Evolutionary conservation across 2,329 filamentous ascomycete species (phyloP), one percentile per base, ranked within the genome.

Genomic region (Camptophora hylomeconis): DNA sequence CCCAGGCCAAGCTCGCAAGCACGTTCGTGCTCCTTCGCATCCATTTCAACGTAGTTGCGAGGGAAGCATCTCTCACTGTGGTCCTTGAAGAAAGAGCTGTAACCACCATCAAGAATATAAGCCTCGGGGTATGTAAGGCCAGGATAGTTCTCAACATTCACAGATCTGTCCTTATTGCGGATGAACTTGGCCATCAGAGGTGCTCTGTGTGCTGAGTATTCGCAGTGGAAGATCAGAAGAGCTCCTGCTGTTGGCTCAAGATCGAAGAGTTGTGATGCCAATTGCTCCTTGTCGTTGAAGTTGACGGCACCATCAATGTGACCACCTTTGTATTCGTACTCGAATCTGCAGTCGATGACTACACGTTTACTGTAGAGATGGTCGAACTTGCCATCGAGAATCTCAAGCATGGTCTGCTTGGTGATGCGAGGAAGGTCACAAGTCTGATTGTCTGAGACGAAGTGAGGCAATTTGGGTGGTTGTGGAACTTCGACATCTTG

Each of bases 1-100:
- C 84, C 83, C 65, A 98, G 77, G 47, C 92, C 87, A 45, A 83
- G 80, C 61, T 98, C 89, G 53, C 89, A 95, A 23, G 86, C 89
- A 47, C 75, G 76, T 45, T 83, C 80, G 56, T 98, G 86, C 52
- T 87, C 82, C 51, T 87, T 80, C 41, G 80, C 82, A 41, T 76
- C 80, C 89, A 98, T 98, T 56, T 89, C 84, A 35, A 98, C 82
- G 50, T 98, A 98, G 50, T 87, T 84, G 47, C 92, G 86, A 13
- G 89, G 89, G 46, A 76, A 89, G 64, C 89, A 98, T 37, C 86
- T 75, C 25, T 68, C 60, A 29, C 75, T 75, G 53, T 93, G 75
- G 40, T 81, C 66, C 14, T 70, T 62, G 53, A 87, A 98, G 64
- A 98, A 98, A 16, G 75, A 75, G 54, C 84, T 93, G 61, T 98